Evolutionary conservation across 2,329 filamentous ascomycete genomes (phyloP), one percentile per base, ranked within the genome.

Genomic region (Rasamsonia emersonii): DNA sequence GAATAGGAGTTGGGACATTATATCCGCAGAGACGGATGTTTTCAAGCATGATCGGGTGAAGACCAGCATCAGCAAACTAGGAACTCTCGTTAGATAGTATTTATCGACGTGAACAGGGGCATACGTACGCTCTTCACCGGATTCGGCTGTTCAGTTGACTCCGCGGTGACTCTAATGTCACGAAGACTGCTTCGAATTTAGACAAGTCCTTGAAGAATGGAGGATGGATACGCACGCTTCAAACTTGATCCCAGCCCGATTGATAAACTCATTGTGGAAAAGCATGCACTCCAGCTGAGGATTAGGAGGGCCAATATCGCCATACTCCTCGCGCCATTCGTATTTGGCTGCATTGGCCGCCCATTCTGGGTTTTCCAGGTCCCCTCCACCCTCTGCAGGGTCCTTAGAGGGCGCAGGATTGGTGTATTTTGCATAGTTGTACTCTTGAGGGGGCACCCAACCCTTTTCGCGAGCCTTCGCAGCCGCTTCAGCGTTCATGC

Each of bases 241-340:
- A 46, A 86, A 80, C 13, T 79, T 70, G 20, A 77, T 64, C 3
- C 82, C 83, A 32, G 54, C 62, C 43, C 64, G 62, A 37, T 61
- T 60, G 30, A 68, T 59, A 64, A 58, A 57, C 27, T 72, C 65
- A 4, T 64, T 60, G 0, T 72, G 68, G 34, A 93, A 98, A 5
- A 98, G 74, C 45, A 80, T 65, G 5, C 70, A 46, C 64, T 96
- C 89, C 0, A 98, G 73, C 28, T 76, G 72, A 0, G 71, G 64
- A 32, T 79, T 72, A 30, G 65, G 67, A 0, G 86, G 86, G 5
- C 81, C 89, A 33, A 98, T 67, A 24, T 96, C 89, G 2, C 89
- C 91, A 44, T 72, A 83, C 3, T 93, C 85, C 8, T 86, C 86
- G 11, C 77, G 70, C 82, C 83, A 96, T 49, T 88, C 75, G 46